Evolutionary conservation across 2,329 filamentous ascomycete species (phyloP).

Genomic region (Botrytis squamosa): DNA sequence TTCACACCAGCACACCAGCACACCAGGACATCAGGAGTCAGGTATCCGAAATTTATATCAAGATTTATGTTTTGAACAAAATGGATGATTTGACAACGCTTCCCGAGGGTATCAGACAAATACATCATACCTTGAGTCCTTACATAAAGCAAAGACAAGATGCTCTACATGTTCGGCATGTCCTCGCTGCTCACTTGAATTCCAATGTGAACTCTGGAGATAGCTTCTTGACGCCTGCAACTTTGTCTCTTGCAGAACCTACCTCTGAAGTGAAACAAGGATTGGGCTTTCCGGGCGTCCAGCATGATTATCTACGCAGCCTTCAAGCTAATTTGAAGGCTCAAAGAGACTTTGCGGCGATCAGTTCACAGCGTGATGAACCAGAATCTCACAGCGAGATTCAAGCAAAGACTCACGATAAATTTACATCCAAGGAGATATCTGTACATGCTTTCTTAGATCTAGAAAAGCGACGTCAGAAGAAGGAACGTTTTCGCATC

Average conservation of each 20-base stretch:
- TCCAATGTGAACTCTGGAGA: constrained; percentile 43
- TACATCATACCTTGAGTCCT: constrained; percentile 49
- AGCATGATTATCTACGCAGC: constrained; percentile 56
- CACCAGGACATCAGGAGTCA: neutral
- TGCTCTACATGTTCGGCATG: constrained; percentile 53
- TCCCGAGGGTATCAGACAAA: constrained; percentile 42
- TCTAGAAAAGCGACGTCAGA: constrained; percentile 52
- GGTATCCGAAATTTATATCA: neutral
- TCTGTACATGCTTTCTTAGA: constrained; percentile 52
- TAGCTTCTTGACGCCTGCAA: constrained; percentile 40
- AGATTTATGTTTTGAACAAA: neutral
- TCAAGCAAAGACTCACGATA: constrained; percentile 27
- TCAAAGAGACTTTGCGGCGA: constrained; percentile 45
- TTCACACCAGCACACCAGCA: neutral
- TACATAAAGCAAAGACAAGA: constrained; percentile 59
- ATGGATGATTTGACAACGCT: constrained; percentile 31
- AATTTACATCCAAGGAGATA: constrained; percentile 19
- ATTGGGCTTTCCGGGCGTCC: constrained; percentile 46
- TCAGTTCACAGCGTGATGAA: constrained; percentile 31
- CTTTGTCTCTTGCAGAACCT: constrained; percentile 49
- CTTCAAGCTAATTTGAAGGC: constrained; percentile 53
- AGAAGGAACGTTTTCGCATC: constrained; percentile 50
- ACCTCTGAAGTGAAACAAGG: constrained; percentile 41
- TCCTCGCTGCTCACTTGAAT: constrained; percentile 54
- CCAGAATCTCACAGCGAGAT: constrained; percentile 17